A percentile compares a stretch with the other conserved stretches of the same genome.
Evolutionary conservation across 306 rosid species (phyloP).

Genomic region (Casuarina equisetifolia): DNA sequence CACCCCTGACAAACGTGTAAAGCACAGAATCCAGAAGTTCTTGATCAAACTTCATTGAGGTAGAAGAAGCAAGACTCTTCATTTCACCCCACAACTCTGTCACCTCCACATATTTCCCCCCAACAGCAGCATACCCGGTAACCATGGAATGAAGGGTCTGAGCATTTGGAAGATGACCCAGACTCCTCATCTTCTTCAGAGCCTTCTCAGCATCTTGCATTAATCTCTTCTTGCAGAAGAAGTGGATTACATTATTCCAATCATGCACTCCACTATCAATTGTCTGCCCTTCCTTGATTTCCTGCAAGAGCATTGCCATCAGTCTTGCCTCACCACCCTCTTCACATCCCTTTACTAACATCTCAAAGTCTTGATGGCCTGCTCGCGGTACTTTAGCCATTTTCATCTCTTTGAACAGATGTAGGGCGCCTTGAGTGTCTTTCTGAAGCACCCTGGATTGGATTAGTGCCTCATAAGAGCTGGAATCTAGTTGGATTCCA

Average conservation of each 20-base stretch:
- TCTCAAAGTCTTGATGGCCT: slow-evolving; percentile 45
- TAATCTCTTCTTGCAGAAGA: slow-evolving; percentile 72
- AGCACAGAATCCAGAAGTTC: slow-evolving; percentile 88
- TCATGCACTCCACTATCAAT: slow-evolving; percentile 76
- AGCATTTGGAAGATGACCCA: slow-evolving; percentile 75
- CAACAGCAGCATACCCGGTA: slow-evolving; percentile 82
- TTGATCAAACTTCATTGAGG: slow-evolving; percentile 83
- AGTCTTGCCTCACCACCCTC: slow-evolving; percentile 51
- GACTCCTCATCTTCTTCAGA: slow-evolving; percentile 80
- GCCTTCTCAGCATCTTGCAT: slow-evolving; percentile 90
- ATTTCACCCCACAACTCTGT: slow-evolving; percentile 92
- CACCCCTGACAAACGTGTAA: slow-evolving; percentile 85
- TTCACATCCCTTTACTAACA: slow-evolving; percentile 41
- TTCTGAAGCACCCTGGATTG: slow-evolving; percentile 69
- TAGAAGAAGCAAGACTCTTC: slow-evolving; percentile 68
- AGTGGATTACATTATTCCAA: slow-evolving; percentile 87
- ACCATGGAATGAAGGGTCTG: slow-evolving; percentile 89
- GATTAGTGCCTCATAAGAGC: slow-evolving; percentile 73
- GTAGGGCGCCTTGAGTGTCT: slow-evolving; percentile 75
- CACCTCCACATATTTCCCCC: slow-evolving; percentile 83
- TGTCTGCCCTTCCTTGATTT: slow-evolving; percentile 78
- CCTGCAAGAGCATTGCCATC: slow-evolving; percentile 68
- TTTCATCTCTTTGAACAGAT: slow-evolving; percentile 75
- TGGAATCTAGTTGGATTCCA: slow-evolving; percentile 82
- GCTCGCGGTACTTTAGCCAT: slow-evolving; percentile 64